phyloP scores from a whole-genome alignment of 768 basidiomycete genomes.

The Tylopilus intermedius region DNA sequence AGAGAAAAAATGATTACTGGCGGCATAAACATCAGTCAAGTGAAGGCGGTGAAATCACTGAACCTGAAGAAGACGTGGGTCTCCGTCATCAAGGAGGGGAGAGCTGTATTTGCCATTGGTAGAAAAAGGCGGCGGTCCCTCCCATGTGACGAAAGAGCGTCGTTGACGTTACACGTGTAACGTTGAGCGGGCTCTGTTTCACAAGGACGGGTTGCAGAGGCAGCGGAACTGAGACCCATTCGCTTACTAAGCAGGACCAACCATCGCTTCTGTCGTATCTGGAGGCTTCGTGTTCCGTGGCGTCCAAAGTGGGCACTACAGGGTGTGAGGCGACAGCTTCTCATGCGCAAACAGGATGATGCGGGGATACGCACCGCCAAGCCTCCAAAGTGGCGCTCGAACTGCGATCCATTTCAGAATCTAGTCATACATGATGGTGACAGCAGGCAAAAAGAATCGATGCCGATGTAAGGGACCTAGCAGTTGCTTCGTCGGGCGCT shows the following conservation, averaged over 20 bases:
- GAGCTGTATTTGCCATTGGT: slow-evolving; percentile 2
- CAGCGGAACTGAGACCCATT: not conserved
- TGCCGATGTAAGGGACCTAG: not conserved
- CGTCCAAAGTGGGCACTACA: not conserved
- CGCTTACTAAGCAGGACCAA: slow-evolving; percentile 14
- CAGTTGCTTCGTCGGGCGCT: not conserved
- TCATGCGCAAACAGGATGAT: not conserved
- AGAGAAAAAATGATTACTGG: not conserved
- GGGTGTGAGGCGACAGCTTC: slow-evolving; percentile 3
- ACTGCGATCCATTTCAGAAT: slow-evolving; percentile 8
- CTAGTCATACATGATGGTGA: not conserved
- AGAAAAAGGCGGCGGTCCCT: not conserved
- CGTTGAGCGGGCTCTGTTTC: slow-evolving; percentile 16
- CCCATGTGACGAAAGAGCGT: not conserved
- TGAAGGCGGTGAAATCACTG: not conserved
- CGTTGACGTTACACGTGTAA: slow-evolving; percentile 29
- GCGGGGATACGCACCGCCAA: not conserved
- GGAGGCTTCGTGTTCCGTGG: slow-evolving; percentile 3
- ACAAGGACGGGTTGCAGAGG: not conserved
- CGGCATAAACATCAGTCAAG: not conserved
- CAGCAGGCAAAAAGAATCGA: not conserved
- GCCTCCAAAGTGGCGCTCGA: not conserved
- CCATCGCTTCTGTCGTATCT: not conserved
- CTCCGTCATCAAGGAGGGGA: not conserved
- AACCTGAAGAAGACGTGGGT: not conserved